A percentile compares a stretch with the other conserved stretches of the same genome.
These are phyloP conservation scores for Purpureocillium takamizusanense DNA, from an alignment of 2,329 filamentous ascomycete genomes.

Conservation along the genomic window DNA sequence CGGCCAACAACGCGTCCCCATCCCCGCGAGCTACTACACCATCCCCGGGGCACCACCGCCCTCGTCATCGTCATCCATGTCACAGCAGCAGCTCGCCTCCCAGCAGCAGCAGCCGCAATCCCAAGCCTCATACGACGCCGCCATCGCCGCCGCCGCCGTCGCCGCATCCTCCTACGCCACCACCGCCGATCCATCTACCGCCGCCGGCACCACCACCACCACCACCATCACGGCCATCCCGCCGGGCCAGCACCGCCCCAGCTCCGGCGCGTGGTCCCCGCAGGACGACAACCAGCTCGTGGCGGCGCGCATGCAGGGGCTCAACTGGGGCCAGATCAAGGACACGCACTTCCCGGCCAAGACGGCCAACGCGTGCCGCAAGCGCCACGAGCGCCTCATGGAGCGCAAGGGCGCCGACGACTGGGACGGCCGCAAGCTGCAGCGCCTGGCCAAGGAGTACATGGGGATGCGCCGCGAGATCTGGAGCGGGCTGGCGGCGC, in stretches of 20 bases:
- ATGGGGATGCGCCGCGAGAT: constrained; percentile 73
- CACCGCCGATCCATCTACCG: too few species aligned
- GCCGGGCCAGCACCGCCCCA: constrained; percentile 44
- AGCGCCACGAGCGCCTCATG: constrained; percentile 78
- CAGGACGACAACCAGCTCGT: constrained; percentile 69
- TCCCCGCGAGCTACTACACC: constrained; percentile 30
- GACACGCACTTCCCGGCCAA: constrained; percentile 68
- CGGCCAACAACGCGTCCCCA: constrained; percentile 29
- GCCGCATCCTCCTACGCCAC: too few species aligned
- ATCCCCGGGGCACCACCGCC: constrained; percentile 24
- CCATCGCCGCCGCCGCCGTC: too few species aligned
- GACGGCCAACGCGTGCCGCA: constrained; percentile 76
- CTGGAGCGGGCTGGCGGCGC: constrained; percentile 66
- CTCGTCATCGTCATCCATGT: constrained; percentile 18
- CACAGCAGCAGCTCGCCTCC: not conserved
- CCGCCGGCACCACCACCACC: too few species aligned
- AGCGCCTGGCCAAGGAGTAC: constrained; percentile 68
- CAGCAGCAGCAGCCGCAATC: constrained; percentile 16
- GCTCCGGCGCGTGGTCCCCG: constrained; percentile 61
- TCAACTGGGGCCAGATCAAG: constrained; percentile 81
- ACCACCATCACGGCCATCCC: constrained; percentile 14
- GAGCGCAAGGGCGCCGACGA: constrained; percentile 66
- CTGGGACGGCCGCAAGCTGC: constrained; percentile 69
- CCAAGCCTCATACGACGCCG: not conserved
- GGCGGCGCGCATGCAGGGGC: constrained; percentile 59